phyloP scores from a whole-genome alignment of 2,329 filamentous ascomycete genomes.

The Trichoderma sp. region DNA sequence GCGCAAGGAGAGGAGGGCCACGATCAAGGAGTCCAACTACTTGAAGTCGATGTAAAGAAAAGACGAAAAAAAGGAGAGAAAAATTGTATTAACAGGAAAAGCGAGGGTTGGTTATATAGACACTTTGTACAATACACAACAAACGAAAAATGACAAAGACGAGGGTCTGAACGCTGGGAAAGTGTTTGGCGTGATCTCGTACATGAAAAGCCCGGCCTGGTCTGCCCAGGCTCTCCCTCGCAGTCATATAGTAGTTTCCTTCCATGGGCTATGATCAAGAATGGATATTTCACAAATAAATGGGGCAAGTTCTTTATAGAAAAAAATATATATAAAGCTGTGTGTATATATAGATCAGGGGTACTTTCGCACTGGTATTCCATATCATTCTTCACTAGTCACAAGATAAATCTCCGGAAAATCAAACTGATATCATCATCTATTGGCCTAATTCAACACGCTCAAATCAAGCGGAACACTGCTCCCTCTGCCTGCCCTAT shows the following conservation, averaged over 20 bases:
- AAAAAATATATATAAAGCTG: neutral
- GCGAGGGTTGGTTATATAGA: neutral
- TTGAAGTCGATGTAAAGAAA: slow-evolving; percentile 68
- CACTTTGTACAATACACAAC: slow-evolving; percentile 1
- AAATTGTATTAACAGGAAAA: neutral
- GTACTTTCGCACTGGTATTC: neutral
- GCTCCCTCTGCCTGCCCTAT: slow-evolving; percentile 87
- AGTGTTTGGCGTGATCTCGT: too few relatives aligned
- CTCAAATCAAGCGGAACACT: slow-evolving; percentile 87
- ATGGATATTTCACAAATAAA: neutral
- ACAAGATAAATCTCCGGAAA: neutral
- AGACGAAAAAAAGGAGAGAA: slow-evolving; percentile 27
- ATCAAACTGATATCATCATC: slow-evolving; percentile 14
- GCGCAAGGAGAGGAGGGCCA: slow-evolving; percentile 70
- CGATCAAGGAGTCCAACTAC: slow-evolving; percentile 85
- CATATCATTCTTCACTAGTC: neutral
- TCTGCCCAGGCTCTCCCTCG: neutral
- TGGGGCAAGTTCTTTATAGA: neutral
- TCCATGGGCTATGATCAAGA: neutral
- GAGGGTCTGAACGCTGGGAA: neutral
- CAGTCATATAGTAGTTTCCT: neutral
- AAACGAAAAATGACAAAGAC: neutral
- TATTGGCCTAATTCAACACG: slow-evolving; percentile 31
- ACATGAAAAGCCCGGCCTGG: neutral
- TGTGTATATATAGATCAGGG: neutral